These are phyloP conservation scores for Backusella tuberculispora DNA, from an alignment of 192 early-diverging fungal species.

Conservation along the genomic window DNA sequence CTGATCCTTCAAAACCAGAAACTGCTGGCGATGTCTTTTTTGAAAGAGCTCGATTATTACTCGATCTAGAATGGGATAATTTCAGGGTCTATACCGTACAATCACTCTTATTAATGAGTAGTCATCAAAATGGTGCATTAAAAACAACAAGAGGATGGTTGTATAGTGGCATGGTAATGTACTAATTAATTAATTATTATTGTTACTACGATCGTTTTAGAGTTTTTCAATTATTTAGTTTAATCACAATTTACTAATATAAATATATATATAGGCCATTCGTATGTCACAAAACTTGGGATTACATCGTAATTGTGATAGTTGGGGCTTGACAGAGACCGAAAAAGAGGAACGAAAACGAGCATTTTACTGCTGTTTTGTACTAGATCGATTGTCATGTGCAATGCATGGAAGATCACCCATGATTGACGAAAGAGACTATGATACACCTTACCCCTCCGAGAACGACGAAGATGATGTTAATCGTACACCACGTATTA, in stretches of 20 bases:
- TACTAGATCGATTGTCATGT: conserved; percentile 70
- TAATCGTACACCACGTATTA: conserved; percentile 29
- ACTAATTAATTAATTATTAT: background rate
- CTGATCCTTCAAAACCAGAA: conserved; percentile 48
- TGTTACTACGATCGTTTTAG: too few relatives aligned
- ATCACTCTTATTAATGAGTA: conserved; percentile 38
- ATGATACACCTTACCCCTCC: conserved; percentile 41
- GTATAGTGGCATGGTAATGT: conserved; percentile 41
- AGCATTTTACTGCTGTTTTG: conserved; percentile 75
- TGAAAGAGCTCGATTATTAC: conserved; percentile 46
- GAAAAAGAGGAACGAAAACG: conserved; percentile 70
- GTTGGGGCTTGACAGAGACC: conserved; percentile 51
- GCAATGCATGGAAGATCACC: conserved; percentile 65
- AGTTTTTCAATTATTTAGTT: too few relatives aligned
- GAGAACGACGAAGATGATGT: conserved; percentile 21
- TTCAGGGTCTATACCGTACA: conserved; percentile 42
- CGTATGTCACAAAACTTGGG: conserved; percentile 80
- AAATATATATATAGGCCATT: conserved; percentile 49
- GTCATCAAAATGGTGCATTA: conserved; percentile 41
- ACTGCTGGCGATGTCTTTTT: conserved; percentile 61
- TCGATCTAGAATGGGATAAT: conserved; percentile 39
- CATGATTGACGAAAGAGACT: conserved; percentile 52
- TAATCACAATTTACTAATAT: background rate
- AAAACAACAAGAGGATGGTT: conserved; percentile 39
- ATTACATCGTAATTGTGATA: conserved; percentile 67